These are phyloP conservation scores for Nymphaea thermarum DNA, from an alignment of 164 flowering plant genomes.

Conservation along the genomic window DNA sequence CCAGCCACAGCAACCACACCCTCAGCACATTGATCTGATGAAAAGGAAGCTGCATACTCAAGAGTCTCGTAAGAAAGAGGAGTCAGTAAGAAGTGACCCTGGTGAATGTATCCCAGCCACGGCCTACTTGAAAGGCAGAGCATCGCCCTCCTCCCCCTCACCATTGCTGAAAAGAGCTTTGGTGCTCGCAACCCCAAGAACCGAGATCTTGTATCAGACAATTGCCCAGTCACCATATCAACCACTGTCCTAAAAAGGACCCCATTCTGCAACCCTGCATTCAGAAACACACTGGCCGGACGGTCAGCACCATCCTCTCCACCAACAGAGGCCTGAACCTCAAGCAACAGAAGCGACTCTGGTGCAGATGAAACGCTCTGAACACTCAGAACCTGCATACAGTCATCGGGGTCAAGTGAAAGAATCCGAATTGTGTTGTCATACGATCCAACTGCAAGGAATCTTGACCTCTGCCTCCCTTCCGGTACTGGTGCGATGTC, in stretches of 20 bases:
- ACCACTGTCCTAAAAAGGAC: slow-evolving; percentile 92
- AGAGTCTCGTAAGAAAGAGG: slow-evolving; percentile 94
- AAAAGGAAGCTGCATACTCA: slow-evolving; percentile 93
- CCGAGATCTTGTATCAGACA: slow-evolving; percentile 93
- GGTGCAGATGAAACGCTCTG: slow-evolving; percentile 96
- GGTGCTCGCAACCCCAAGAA: slow-evolving; percentile 91
- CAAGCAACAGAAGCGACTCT: slow-evolving; percentile 95
- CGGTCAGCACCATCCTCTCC: slow-evolving; percentile 99
- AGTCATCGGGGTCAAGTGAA: slow-evolving; percentile 96
- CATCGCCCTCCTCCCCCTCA: slow-evolving; percentile 91
- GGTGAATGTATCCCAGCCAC: slow-evolving; percentile 97
- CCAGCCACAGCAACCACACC: slow-evolving; percentile 99
- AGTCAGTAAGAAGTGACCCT: slow-evolving; percentile 86
- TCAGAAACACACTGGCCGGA: slow-evolving; percentile 94
- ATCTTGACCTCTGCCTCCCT: slow-evolving; percentile 95
- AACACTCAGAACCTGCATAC: slow-evolving; percentile 85
- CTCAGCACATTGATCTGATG: slow-evolving; percentile 98
- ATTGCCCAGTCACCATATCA: slow-evolving; percentile 98
- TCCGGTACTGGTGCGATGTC: slow-evolving; percentile 99
- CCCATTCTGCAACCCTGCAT: slow-evolving; percentile 92
- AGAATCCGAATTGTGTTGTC: slow-evolving; percentile 88
- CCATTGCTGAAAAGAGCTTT: slow-evolving; percentile 69
- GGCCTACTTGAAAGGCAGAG: slow-evolving; percentile 95
- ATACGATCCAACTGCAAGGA: slow-evolving; percentile 92
- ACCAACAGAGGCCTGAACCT: slow-evolving; percentile 87